Base-by-base conservation (phyloP, 495 filamentous ascomycete genomes). In the Bryoglossum gracile region DNA sequence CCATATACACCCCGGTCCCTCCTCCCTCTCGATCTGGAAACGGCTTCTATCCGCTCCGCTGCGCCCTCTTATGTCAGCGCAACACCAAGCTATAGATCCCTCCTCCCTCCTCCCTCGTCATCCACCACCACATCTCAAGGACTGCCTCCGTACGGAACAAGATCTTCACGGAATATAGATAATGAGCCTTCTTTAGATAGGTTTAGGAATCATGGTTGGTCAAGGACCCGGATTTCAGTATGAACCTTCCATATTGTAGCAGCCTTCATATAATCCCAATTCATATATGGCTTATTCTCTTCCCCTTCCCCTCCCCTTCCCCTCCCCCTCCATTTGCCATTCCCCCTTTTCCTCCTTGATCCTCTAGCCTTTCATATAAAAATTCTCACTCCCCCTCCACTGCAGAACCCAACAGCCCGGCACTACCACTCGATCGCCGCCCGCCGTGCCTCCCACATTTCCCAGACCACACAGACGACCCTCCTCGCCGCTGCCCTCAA, bases 381-480 rank as follows among this genome's bases (percentile, higher is more conserved):
- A n/a, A 9, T 62, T 10, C 67, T 68, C 64, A 55, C 9, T 58
- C 71, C 38, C 22, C 58, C 63, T 11, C 73, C 66, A 66, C 70
- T 66, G 0, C 63, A 57, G 25, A 75, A 72, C 63, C 72, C 73
- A 5, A 67, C 61, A 3, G 67, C 70, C 3, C 61, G 73, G 2
- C 66, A 70, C 54, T 74, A 75, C 58, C 70, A 71, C 43, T 61
- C 64, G 35, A 67, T 77, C 0, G 74, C 73, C 0, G 58, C 64
- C 24, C 68, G 74, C 4, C 69, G 74, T 3, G 70, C 67, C 0
- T 28, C 43, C 39, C 13, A 46, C 33, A 34, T 48, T 2, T 46
- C 35, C 1, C 21, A 41, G 2, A 41, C 41, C 34, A 46, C 50
- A 43, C 45, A 51, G 41, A 16, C 33, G 38, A 33, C 33, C 16